A percentile compares a stretch with the other conserved stretches of the same genome.
Evolutionary conservation across 108 stramenopile species (phyloP).

Genomic region (Cyclotella sp.): DNA sequence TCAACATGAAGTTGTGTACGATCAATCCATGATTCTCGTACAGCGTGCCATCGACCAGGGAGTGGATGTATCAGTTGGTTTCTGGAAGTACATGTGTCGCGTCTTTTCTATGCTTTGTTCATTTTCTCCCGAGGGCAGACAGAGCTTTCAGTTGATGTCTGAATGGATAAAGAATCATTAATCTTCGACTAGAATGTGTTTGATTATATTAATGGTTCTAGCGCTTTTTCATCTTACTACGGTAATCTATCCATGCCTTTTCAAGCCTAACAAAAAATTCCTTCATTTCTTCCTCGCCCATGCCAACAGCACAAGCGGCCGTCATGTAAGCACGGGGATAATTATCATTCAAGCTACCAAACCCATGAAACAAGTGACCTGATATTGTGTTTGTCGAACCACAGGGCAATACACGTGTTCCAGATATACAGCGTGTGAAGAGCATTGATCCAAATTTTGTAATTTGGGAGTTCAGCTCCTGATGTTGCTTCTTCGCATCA

Average conservation of each 20-base stretch:
- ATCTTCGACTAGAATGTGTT: neutral
- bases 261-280: conserved; percentile 90
- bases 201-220: conserved; percentile 40
- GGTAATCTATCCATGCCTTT: conserved; percentile 74
- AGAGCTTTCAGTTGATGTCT: conserved; percentile 69
- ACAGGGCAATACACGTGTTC: conserved; percentile 83
- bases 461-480: conserved; percentile 52
- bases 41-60: conserved; percentile 59
- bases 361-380: conserved; percentile 74
- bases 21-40: conserved; percentile 68
- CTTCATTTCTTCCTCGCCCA: conserved; percentile 76
- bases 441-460: conserved; percentile 97
- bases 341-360: conserved; percentile 76
- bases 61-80: conserved; percentile 69
- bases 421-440: conserved; percentile 96
- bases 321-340: conserved; percentile 92
- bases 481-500: conserved; percentile 15
- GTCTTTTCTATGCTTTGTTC: conserved; percentile 72
- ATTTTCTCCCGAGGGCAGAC: conserved; percentile 71
- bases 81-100: conserved; percentile 83
- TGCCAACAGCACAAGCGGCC: conserved; percentile 93
- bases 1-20: conserved; percentile 81
- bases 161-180: conserved; percentile 70
- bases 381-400: conserved; percentile 67
- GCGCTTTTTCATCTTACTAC: conserved; percentile 58